Evolutionary conservation across 2,329 filamentous ascomycete species (phyloP).

Genomic region (Fusarium clavum): DNA sequence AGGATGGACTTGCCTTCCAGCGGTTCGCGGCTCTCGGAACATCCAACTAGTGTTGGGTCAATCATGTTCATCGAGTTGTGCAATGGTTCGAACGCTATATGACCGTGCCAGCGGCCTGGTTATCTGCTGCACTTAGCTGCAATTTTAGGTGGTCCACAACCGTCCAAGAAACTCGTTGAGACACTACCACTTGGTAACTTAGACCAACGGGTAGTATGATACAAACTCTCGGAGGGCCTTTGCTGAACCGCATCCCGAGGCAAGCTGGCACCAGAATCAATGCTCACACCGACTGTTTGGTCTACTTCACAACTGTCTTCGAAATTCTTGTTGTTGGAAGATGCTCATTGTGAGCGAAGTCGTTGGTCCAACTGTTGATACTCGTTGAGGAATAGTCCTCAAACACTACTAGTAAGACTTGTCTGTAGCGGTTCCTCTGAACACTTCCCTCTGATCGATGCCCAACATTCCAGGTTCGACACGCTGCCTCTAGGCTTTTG

Average conservation of each 20-base stretch:
- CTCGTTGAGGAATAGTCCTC: not conserved
- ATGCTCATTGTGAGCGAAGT: not conserved
- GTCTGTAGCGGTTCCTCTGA: not conserved
- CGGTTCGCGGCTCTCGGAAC: not conserved
- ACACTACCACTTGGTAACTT: conserved; percentile 6
- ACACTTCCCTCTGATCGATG: not conserved
- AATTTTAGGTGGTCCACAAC: not conserved
- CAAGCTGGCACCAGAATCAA: not conserved
- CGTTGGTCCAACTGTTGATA: not conserved
- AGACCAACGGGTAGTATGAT: not conserved
- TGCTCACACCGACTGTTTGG: not conserved
- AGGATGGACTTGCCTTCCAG: not conserved
- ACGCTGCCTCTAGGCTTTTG: conserved; percentile 11
- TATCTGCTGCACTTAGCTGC: not conserved
- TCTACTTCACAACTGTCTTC: not conserved
- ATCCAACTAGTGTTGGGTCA: conserved; percentile 19
- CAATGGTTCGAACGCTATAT: not conserved
- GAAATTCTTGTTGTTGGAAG: not conserved
- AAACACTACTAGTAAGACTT: not conserved
- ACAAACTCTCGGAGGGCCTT: not conserved
- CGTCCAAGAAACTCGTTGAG: not conserved
- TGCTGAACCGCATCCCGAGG: not conserved
- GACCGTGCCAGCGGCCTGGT: not conserved
- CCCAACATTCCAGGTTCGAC: not conserved
- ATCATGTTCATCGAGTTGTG: not conserved